Conservation (phyloP, 352 stramenopile species). For the Globisporangium canariense region DNA sequence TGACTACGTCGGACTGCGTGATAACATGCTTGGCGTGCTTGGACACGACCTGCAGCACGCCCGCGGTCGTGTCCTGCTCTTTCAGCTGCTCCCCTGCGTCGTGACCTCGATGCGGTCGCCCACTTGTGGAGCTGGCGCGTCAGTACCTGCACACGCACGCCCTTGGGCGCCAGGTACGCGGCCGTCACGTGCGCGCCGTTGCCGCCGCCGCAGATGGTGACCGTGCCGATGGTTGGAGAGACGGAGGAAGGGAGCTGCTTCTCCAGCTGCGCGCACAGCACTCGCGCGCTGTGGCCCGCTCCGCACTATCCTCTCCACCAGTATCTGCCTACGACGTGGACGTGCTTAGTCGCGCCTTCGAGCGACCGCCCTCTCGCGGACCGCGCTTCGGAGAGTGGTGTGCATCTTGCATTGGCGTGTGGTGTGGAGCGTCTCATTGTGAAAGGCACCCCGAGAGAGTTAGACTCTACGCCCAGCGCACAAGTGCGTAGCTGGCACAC, state of each 20-base stretch:
- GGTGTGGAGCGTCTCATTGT: too few species aligned
- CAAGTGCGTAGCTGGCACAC: too few species aligned
- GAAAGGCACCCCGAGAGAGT: too few species aligned
- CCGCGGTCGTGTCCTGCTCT: conserved; percentile 68
- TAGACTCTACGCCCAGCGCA: too few species aligned
- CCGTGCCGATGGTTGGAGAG: conserved; percentile 39
- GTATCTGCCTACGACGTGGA: too few species aligned
- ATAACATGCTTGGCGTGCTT: conserved; percentile 84
- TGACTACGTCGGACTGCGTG: conserved; percentile 84
- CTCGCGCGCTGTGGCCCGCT: too few species aligned
- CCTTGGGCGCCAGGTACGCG: conserved; percentile 85
- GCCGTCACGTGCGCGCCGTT: conserved; percentile 90
- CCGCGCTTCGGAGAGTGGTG: too few species aligned
- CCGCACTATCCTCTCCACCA: too few species aligned
- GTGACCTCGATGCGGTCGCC: conserved; percentile 74
- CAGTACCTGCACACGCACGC: conserved; percentile 77
- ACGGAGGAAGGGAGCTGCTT: conserved; percentile 36
- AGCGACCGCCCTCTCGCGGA: too few species aligned
- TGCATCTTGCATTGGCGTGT: too few species aligned
- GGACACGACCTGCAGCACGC: conserved; percentile 71
- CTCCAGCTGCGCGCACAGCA: conserved; percentile 35
- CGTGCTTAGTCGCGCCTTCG: too few species aligned
- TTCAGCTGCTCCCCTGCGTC: conserved; percentile 84
- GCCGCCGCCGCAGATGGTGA: conserved; percentile 90
- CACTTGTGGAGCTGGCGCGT: conserved; percentile 82